Evolutionary conservation across 2,329 filamentous ascomycete genomes (phyloP).

Genomic region (Beauveria sp.): DNA sequence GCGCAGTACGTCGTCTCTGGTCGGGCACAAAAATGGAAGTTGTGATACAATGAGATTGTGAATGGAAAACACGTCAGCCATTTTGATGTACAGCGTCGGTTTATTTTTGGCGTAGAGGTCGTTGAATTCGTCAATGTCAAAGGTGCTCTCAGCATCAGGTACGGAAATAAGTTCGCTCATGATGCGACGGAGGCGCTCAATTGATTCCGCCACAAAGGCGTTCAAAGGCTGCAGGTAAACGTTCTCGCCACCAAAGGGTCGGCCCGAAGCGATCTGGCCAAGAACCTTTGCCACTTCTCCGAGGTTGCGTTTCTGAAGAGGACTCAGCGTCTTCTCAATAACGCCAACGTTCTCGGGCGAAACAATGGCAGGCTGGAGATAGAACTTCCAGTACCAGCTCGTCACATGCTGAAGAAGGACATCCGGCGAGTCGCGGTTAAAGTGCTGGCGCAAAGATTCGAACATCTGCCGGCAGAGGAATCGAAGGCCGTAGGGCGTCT

Average conservation of each 20-base stretch:
- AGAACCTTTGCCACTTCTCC: conserved; percentile 87
- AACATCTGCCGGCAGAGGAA: conserved; percentile 84
- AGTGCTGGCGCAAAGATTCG: conserved; percentile 66
- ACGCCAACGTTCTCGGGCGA: conserved; percentile 90
- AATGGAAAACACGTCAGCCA: conserved; percentile 93
- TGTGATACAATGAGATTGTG: conserved; percentile 81
- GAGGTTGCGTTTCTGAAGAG: conserved; percentile 87
- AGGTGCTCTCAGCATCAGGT: conserved; percentile 79
- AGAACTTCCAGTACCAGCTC: conserved; percentile 90
- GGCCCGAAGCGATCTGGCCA: conserved; percentile 78
- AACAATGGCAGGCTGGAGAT: conserved; percentile 82
- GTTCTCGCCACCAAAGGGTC: conserved; percentile 87
- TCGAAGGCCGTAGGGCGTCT: conserved; percentile 87
- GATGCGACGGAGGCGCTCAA: conserved; percentile 69
- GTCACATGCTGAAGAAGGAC: conserved; percentile 75
- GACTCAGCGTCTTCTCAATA: conserved; percentile 79
- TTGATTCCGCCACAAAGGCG: conserved; percentile 78
- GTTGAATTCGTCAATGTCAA: conserved; percentile 98
- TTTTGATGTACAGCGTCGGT: conserved; percentile 98
- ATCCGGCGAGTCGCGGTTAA: conserved; percentile 70
- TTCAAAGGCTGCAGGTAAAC: conserved; percentile 94
- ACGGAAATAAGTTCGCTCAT: conserved; percentile 74
- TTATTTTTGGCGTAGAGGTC: conserved; percentile 95
- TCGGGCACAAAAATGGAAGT: conserved; percentile 67
- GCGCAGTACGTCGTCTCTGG: conserved; percentile 76